Evolutionary conservation across 2,329 filamentous ascomycete genomes (phyloP).

Genomic region (Coniochaeta sp.): DNA sequence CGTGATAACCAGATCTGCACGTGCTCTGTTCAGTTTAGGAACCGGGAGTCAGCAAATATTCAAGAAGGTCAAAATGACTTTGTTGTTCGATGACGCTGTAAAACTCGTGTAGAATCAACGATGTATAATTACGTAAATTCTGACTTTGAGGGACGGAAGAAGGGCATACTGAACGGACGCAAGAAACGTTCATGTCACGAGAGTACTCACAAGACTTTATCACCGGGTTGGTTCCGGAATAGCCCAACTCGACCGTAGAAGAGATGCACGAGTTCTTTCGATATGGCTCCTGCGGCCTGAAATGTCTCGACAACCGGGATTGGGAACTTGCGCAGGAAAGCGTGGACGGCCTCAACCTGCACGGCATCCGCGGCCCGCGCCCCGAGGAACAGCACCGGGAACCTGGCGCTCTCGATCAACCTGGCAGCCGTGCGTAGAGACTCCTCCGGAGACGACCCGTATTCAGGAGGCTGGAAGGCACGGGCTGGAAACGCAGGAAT

Average conservation of each 20-base stretch:
- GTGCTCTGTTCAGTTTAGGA: slow-evolving; percentile 10
- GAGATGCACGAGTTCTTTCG: slow-evolving; percentile 30
- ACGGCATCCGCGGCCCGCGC: slow-evolving; percentile 30
- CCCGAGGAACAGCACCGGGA: slow-evolving; percentile 37
- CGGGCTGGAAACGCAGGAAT: slow-evolving; percentile 27
- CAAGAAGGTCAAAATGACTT: too few relatives aligned
- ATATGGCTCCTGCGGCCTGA: slow-evolving; percentile 38
- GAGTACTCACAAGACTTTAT: slow-evolving; percentile 25
- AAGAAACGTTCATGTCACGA: not conserved
- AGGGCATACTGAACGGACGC: too few relatives aligned
- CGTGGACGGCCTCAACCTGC: slow-evolving; percentile 31
- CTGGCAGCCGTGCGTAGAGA: slow-evolving; percentile 23
- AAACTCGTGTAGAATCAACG: too few relatives aligned
- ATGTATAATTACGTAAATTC: too few relatives aligned
- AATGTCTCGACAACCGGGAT: slow-evolving; percentile 42
- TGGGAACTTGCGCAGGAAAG: slow-evolving; percentile 29
- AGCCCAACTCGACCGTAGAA: slow-evolving; percentile 39
- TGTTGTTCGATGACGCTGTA: too few relatives aligned
- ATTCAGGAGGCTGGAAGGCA: slow-evolving; percentile 30
- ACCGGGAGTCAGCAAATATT: not conserved
- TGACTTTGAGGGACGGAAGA: too few relatives aligned
- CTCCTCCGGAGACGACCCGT: slow-evolving; percentile 26
- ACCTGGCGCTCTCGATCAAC: slow-evolving; percentile 23
- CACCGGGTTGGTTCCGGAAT: slow-evolving; percentile 40
- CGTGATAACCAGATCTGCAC: slow-evolving; percentile 34